Evolutionary conservation across 129 eudicot species (phyloP).

Genomic region (Logfia minima): DNA sequence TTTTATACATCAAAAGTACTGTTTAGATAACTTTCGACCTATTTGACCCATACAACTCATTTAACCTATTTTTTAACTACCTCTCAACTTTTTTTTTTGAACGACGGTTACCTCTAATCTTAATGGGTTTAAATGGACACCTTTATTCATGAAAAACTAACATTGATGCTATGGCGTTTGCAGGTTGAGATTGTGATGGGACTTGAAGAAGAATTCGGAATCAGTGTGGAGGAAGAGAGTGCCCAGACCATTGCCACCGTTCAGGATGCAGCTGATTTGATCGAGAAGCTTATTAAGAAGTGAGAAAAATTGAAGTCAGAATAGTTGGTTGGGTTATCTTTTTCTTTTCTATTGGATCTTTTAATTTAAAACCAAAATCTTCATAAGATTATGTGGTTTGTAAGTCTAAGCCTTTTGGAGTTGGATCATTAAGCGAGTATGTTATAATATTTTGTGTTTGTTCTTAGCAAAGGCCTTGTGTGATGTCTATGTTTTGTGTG

Average conservation of each 20-base stretch:
- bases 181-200: constrained; percentile 99
- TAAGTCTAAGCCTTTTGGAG: constrained; percentile 25
- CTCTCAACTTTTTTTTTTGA: no score
- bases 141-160: background rate
- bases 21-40: background rate
- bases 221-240: constrained; percentile 82
- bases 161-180: background rate
- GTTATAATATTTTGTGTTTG: constrained; percentile 26
- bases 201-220: constrained; percentile 84
- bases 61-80: no score
- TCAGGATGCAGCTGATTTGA: constrained; percentile 90
- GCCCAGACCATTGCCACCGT: constrained; percentile 83
- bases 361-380: constrained; percentile 22
- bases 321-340: constrained; percentile 16
- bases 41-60: background rate
- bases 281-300: constrained; percentile 59
- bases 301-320: constrained; percentile 20
- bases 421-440: constrained; percentile 16
- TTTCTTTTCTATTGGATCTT: constrained; percentile 16
- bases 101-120: background rate
- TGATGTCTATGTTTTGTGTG: background rate
- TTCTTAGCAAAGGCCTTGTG: background rate
- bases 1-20: no score
- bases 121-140: background rate
- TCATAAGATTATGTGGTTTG: constrained; percentile 30